A percentile compares a stretch with the other conserved stretches of the same genome.
These are phyloP conservation scores for Talaromyces sp. DNA, from an alignment of 2,329 filamentous ascomycete genomes.

Conservation along the genomic window DNA sequence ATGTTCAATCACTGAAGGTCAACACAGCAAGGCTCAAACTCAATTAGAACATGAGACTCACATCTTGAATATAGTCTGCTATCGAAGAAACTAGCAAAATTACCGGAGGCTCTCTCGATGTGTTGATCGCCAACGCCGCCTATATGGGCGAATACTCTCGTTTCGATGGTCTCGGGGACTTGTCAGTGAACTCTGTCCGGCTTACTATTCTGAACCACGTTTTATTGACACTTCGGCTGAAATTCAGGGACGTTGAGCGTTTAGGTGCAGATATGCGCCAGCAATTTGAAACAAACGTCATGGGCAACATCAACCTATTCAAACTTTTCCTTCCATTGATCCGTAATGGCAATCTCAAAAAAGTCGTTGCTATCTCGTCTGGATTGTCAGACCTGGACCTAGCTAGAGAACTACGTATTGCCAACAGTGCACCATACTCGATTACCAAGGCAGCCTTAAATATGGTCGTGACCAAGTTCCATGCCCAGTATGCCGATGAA, in stretches of 20 bases:
- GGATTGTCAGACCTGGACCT: slow-evolving; percentile 50
- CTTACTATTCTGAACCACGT: neutral
- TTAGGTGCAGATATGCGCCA: slow-evolving; percentile 25
- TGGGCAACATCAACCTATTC: slow-evolving; percentile 53
- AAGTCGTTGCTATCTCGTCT: slow-evolving; percentile 50
- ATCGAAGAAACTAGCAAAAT: slow-evolving; percentile 22
- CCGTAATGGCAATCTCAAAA: slow-evolving; percentile 50
- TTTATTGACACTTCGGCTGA: neutral
- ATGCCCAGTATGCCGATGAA: slow-evolving; percentile 47
- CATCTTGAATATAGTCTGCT: slow-evolving; percentile 4
- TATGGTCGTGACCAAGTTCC: slow-evolving; percentile 53
- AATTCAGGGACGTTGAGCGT: neutral
- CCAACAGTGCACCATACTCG: slow-evolving; percentile 41
- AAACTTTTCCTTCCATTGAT: slow-evolving; percentile 54
- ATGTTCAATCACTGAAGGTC: slow-evolving; percentile 39
- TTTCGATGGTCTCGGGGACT: slow-evolving; percentile 32
- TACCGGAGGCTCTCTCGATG: slow-evolving; percentile 43
- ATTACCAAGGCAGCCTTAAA: slow-evolving; percentile 55
- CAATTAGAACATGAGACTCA: neutral
- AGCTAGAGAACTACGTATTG: slow-evolving; percentile 36
- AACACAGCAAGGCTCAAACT: neutral
- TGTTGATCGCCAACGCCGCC: slow-evolving; percentile 52
- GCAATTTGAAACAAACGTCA: slow-evolving; percentile 48
- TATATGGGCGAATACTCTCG: slow-evolving; percentile 29
- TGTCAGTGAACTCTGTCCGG: slow-evolving; percentile 29